These are phyloP conservation scores for Ilyonectria robusta DNA, from an alignment of 2,329 filamentous ascomycete species.

Conservation along the genomic window DNA sequence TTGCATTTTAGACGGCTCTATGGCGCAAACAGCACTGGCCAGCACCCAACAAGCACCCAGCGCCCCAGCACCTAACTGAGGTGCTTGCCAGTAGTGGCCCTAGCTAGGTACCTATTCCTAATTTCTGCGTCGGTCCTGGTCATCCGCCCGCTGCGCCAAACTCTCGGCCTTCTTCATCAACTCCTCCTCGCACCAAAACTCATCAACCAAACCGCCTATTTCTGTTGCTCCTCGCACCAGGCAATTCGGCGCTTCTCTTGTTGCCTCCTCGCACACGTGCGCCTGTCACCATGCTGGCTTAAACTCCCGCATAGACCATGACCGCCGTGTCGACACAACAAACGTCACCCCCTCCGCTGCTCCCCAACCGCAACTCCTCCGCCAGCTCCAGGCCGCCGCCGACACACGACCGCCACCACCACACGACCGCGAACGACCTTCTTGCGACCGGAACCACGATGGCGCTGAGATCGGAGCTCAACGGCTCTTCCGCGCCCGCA, in stretches of 20 bases:
- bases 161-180: slow-evolving; percentile 20
- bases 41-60: slow-evolving; percentile 12
- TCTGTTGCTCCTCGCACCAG: slow-evolving; percentile 12
- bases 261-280: slow-evolving; percentile 33
- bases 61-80: slow-evolving; percentile 15
- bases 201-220: slow-evolving; percentile 1
- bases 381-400: slow-evolving; percentile 40
- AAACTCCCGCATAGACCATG: slow-evolving; percentile 42
- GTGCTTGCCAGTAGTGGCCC: slow-evolving; percentile 27
- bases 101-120: slow-evolving; percentile 39
- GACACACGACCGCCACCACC: slow-evolving; percentile 41
- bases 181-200: slow-evolving; percentile 15
- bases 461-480: slow-evolving; percentile 52
- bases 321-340: slow-evolving; percentile 45
- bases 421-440: slow-evolving; percentile 40
- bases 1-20: neutral
- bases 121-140: slow-evolving; percentile 46
- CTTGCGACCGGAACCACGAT: slow-evolving; percentile 45
- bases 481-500: slow-evolving; percentile 49
- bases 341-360: slow-evolving; percentile 48
- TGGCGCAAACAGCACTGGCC: slow-evolving; percentile 9
- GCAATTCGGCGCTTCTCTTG: slow-evolving; percentile 20
- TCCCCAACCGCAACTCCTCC: slow-evolving; percentile 43
- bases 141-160: slow-evolving; percentile 41
- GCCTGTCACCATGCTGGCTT: slow-evolving; percentile 44